phyloP scores from a whole-genome alignment of 768 basidiomycete species.

The Punctularia strigosozonata region DNA sequence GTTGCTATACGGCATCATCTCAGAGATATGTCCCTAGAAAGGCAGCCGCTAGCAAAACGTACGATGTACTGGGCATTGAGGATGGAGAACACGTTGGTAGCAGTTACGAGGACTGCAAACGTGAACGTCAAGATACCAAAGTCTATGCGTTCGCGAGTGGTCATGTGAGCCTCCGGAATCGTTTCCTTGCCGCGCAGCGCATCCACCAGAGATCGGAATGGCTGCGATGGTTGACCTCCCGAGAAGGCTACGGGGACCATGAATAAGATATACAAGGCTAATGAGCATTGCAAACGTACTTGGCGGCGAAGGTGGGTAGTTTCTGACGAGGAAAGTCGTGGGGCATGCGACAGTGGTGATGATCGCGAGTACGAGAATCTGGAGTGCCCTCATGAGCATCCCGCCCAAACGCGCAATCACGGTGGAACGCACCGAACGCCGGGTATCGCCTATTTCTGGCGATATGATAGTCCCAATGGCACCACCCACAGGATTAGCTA shows the following conservation, averaged over 20 bases:
- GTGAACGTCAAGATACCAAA: conserved; percentile 45
- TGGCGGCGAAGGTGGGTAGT: conserved; percentile 64
- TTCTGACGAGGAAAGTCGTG: conserved; percentile 42
- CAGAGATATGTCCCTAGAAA: neutral
- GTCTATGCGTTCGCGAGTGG: conserved; percentile 54
- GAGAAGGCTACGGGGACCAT: conserved; percentile 39
- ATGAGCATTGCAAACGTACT: conserved; percentile 32
- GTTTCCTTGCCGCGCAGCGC: conserved; percentile 34
- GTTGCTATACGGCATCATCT: conserved; percentile 31
- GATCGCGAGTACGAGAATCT: conserved; percentile 66
- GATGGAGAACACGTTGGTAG: conserved; percentile 50
- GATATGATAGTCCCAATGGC: conserved; percentile 21
- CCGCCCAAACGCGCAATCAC: neutral
- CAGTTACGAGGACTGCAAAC: conserved; percentile 57
- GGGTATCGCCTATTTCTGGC: conserved; percentile 41
- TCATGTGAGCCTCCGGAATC: conserved; percentile 43
- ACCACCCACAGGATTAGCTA: conserved; percentile 10
- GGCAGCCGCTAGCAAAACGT: conserved; percentile 12
- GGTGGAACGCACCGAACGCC: conserved; percentile 36
- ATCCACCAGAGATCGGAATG: conserved; percentile 39
- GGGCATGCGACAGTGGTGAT: conserved; percentile 54
- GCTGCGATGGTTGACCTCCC: conserved; percentile 45
- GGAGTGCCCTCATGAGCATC: neutral
- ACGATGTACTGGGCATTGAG: conserved; percentile 63
- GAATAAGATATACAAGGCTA: conserved; percentile 4